Conservation (phyloP, 345 rosid species). For the Salix purpurea region DNA sequence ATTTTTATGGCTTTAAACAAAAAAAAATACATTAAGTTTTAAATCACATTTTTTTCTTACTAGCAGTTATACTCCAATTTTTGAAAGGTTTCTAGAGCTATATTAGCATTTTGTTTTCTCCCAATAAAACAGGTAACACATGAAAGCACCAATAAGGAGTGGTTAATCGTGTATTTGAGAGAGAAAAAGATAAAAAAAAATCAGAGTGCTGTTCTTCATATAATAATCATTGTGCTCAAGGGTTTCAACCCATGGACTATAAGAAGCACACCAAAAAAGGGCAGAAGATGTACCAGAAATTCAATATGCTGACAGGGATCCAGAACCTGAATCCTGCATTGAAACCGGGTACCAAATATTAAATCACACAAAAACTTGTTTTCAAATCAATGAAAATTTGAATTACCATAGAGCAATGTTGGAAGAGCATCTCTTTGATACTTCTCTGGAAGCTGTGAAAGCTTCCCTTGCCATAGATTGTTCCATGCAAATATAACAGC, state of each 20-base stretch:
- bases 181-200: not conserved
- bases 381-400: conserved; percentile 15
- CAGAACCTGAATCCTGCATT: conserved; percentile 89
- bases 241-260: not conserved
- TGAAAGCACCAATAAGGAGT: not conserved
- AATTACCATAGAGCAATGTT: conserved; percentile 64
- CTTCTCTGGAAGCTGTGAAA: conserved; percentile 66
- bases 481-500: conserved; percentile 91
- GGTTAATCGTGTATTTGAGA: not conserved
- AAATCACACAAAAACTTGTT: not conserved
- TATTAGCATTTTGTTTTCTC: not conserved
- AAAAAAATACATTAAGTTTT: too few species aligned
- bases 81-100: not conserved
- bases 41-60: not conserved
- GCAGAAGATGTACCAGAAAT: conserved; percentile 60
- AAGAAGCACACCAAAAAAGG: not conserved
- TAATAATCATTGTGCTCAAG: not conserved
- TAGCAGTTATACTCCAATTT: not conserved
- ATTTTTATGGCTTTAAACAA: too few species aligned
- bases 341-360: conserved; percentile 9
- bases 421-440: conserved; percentile 80
- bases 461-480: conserved; percentile 77
- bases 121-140: not conserved
- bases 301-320: conserved; percentile 85
- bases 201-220: not conserved